These are phyloP conservation scores for Ustilago tritici DNA, from an alignment of 1,284 basidiomycete species.

Conservation along the genomic window DNA sequence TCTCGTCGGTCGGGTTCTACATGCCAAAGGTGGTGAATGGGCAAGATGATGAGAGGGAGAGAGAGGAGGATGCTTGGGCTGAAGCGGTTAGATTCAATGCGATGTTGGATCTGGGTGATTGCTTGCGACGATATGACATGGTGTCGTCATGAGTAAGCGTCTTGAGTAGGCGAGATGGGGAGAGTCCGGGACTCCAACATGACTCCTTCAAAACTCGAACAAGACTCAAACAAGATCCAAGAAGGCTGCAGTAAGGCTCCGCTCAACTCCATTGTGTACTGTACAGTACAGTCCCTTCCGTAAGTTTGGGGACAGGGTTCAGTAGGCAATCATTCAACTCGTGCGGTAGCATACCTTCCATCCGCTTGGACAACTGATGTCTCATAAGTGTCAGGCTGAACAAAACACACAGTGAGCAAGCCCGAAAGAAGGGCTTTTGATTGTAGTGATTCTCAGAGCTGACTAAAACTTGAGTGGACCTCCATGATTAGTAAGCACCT, in stretches of 20 bases:
- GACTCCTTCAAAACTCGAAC: background rate
- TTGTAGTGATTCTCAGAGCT: too few relatives aligned
- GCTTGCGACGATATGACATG: background rate
- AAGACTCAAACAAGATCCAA: background rate
- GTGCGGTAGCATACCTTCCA: too few relatives aligned
- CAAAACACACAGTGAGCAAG: too few relatives aligned
- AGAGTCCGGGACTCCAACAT: background rate
- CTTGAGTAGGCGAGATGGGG: background rate
- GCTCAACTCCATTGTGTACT: too few relatives aligned
- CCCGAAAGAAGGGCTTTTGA: too few relatives aligned
- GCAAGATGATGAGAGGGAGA: background rate
- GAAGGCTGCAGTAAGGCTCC: background rate
- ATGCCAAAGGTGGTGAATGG: background rate
- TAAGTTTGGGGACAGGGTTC: too few relatives aligned
- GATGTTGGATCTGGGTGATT: background rate
- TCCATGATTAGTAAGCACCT: too few relatives aligned
- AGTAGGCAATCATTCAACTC: too few relatives aligned
- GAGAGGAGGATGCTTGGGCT: conserved; percentile 2
- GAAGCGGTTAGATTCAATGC: background rate
- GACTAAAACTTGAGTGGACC: too few relatives aligned
- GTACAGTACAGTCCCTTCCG: too few relatives aligned
- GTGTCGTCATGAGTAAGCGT: background rate
- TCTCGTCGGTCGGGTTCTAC: background rate
- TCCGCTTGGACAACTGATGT: too few relatives aligned
- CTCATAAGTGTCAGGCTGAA: too few relatives aligned